Conservation (phyloP, 164 flowering plant genomes). For the Houttuynia cordata region DNA sequence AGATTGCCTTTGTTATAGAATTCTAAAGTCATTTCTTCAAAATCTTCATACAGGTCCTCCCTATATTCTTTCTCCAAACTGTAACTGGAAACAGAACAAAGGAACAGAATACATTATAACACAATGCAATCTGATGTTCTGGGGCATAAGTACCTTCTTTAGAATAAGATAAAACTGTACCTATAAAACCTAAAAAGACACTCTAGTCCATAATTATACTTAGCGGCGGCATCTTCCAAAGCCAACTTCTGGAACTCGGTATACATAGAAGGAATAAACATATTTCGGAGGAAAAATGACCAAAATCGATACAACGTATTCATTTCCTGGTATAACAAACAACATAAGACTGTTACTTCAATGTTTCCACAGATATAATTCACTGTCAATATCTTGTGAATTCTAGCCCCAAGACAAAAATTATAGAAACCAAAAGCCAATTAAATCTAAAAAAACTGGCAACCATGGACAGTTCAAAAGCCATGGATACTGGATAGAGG, state of each 20-base stretch:
- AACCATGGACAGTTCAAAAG: too few species aligned
- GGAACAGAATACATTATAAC: neutral
- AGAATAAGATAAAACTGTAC: constrained; percentile 19
- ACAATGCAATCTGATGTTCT: neutral
- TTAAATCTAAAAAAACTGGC: too few species aligned
- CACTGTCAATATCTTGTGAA: neutral
- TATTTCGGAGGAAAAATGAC: constrained; percentile 74
- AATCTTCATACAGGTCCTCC: constrained; percentile 69
- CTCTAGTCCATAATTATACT: constrained; percentile 80
- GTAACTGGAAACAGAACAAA: constrained; percentile 38
- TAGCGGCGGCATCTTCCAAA: constrained; percentile 84
- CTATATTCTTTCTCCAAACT: constrained; percentile 88
- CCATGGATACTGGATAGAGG: too few species aligned
- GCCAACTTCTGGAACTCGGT: constrained; percentile 73
- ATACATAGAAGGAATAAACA: constrained; percentile 71
- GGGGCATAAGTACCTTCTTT: neutral
- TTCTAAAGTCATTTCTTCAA: constrained; percentile 69
- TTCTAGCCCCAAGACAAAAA: neutral
- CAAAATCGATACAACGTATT: constrained; percentile 87
- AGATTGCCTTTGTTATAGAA: constrained; percentile 76
- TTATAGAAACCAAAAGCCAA: too few species aligned
- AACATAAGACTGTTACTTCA: neutral
- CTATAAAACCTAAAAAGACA: constrained; percentile 97
- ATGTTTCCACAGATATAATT: neutral
- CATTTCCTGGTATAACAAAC: constrained; percentile 72